Evolutionary conservation across 2,329 filamentous ascomycete species (phyloP), one percentile per base, ranked within the genome.

Genomic region (Zymoseptoria pseudotritici): DNA sequence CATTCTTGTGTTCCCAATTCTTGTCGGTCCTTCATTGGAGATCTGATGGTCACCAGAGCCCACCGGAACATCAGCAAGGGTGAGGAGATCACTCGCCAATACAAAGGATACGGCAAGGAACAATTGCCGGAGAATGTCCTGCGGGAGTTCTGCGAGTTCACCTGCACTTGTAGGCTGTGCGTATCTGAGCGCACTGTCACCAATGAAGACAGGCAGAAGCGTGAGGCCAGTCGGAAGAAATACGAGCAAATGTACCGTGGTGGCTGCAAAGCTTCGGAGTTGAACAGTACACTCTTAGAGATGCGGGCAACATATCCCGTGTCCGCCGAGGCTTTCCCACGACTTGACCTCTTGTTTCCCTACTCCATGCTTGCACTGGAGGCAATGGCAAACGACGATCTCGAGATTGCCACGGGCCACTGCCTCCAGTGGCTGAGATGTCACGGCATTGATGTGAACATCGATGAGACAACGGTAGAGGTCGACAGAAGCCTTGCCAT

Each of bases 1-100:
- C 63, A 63, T 49, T 65, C 63, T 17, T 65, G 63, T 29, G 29
- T 58, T 13, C 59, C 61, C 2, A 63, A 63, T 53, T 59, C 63
- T 2, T 56, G 60, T 22, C 61, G 61, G 53, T 49, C 55, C 50
- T 60, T 61, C 53, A 58, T 57, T 13, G 58, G 57, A 50, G 59
- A 63, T 13, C 52, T 62, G 11, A 46, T 63, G 8, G 59, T 60
- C 3, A 20, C 63, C 4, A 55, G 57, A 22, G 57, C 59, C 10
- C 57, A 51, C 20, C 59, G 55, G 52, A 50, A 55, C 22, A 61
- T 65, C 50, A 36, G 24, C 11, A 24, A 22, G 8, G 61, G 58
- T 3, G 63, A 65, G n/a, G 63, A 65, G 52, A 59, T 65, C 29
- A 61, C 56, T 11, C 62, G 62, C 9, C 55, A 54, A 2, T 64